Evolutionary conservation across 176 grass and related monocot species (phyloP).

Genomic region (Hsuehochloa calcarea): DNA sequence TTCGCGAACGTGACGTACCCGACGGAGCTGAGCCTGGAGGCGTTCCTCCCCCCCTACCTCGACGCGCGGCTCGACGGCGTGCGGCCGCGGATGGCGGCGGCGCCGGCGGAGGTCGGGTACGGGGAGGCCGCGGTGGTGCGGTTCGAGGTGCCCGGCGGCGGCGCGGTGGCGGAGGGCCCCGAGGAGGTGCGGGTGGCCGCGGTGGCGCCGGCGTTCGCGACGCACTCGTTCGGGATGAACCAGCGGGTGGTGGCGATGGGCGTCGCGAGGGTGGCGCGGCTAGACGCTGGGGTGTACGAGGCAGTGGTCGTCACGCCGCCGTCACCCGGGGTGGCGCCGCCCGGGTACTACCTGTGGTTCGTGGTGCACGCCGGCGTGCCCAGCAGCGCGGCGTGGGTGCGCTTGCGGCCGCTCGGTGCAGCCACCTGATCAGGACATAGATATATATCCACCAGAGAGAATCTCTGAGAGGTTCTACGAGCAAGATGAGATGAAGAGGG

Average conservation of each 20-base stretch:
- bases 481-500: too few species aligned
- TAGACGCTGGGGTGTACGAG: slow-evolving; percentile 38
- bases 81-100: slow-evolving; percentile 37
- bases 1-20: slow-evolving; percentile 64
- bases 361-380: slow-evolving; percentile 75
- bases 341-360: slow-evolving; percentile 85
- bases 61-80: slow-evolving; percentile 29
- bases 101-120: slow-evolving; percentile 49
- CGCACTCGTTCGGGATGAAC: slow-evolving; percentile 91
- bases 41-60: slow-evolving; percentile 78
- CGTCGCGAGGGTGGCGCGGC: slow-evolving; percentile 37
- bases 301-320: slow-evolving; percentile 46
- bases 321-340: slow-evolving; percentile 61
- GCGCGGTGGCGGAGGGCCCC: neutral
- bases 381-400: slow-evolving; percentile 59
- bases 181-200: slow-evolving; percentile 44
- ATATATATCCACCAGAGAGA: too few species aligned
- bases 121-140: slow-evolving; percentile 31
- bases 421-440: too few species aligned
- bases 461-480: too few species aligned
- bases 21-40: slow-evolving; percentile 80
- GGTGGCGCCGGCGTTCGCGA: slow-evolving; percentile 69
- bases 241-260: slow-evolving; percentile 55
- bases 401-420: slow-evolving; percentile 42
- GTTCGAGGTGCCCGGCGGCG: slow-evolving; percentile 37